Base-by-base conservation (phyloP, 192 early-diverging fungal species). In the Blastocladiella britannica region DNA sequence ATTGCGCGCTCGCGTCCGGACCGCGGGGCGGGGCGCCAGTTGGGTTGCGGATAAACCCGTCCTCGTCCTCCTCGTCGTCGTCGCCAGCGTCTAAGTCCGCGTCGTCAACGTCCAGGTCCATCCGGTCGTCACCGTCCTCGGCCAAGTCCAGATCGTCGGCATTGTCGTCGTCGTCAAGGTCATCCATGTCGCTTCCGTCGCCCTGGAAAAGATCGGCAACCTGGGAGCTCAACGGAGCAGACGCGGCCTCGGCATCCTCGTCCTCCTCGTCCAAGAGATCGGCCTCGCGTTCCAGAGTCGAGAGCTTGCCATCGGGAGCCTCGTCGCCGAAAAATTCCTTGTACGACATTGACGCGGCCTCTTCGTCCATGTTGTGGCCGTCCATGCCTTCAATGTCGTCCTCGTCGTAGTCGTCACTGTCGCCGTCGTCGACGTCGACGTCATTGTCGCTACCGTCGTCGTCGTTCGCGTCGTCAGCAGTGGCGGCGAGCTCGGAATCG, bases 301-400 rank as follows among this genome's bases (percentile, higher is more conserved):
- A 75, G 22, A 72, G 66, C 60, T 91, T 82, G 26, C 69, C 58
- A 26, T 70, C 66, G 65, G 88, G 85, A 22, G 82, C 80, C 60
- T 72, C 66, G 55, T 88, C 82, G 20, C 88, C 89, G 75, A 95
- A 95, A 60, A 71, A 66, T 27, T 88, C 86, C 74, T 94, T 77
- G 58, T 93, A 86, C 9, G 73, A 75, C n/a, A 87, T 63, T 29
- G 54, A 58, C 7, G 65, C 65, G 30, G 70, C 64, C 25, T 68
- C 62, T 27, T 71, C 66, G 26, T 68, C 65, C 12, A 72, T 72
- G 0, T 71, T 64, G 1, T 60, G 65, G 20, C 71, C 63, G 23
- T 69, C 72, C 20, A 66, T 58, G 23, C 69, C 70, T n/a, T 60
- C 62, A 6, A 65, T 65, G 26, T 68, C 71, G 7, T 66, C 75